phyloP scores from a whole-genome alignment of 108 stramenopile species.

The Bacterosira constricta region DNA sequence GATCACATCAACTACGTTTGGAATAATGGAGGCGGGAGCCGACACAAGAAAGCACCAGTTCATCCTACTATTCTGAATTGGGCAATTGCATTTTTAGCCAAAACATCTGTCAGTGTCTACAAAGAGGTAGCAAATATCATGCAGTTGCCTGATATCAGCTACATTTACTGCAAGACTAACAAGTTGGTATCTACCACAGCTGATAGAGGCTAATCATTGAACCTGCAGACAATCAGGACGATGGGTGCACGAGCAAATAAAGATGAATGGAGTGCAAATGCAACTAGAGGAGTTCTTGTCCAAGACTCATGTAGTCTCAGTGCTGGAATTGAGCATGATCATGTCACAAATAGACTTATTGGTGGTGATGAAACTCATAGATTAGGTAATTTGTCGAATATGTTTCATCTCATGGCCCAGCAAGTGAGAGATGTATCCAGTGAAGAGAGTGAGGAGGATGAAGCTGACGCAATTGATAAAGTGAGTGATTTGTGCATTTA shows the following conservation, averaged over 20 bases:
- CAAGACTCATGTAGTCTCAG: no score
- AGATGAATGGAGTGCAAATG: neutral
- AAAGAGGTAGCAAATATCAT: constrained; percentile 12
- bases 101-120: constrained; percentile 1
- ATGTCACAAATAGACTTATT: neutral
- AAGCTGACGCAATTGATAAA: no score
- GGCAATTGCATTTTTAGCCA: constrained; percentile 9
- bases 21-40: no score
- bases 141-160: neutral
- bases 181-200: neutral
- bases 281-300: neutral
- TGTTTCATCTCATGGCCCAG: neutral
- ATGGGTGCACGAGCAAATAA: neutral
- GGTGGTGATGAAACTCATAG: neutral
- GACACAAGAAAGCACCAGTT: no score
- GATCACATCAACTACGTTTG: no score
- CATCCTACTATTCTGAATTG: constrained; percentile 6
- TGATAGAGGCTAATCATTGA: neutral
- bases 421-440: neutral
- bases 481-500: no score
- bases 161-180: neutral
- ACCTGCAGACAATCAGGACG: neutral
- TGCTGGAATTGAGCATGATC: constrained; percentile 2
- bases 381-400: neutral
- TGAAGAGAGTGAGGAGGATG: neutral